Base-by-base conservation (phyloP, 1,284 basidiomycete species). In the Xerocomus minutiporus region DNA sequence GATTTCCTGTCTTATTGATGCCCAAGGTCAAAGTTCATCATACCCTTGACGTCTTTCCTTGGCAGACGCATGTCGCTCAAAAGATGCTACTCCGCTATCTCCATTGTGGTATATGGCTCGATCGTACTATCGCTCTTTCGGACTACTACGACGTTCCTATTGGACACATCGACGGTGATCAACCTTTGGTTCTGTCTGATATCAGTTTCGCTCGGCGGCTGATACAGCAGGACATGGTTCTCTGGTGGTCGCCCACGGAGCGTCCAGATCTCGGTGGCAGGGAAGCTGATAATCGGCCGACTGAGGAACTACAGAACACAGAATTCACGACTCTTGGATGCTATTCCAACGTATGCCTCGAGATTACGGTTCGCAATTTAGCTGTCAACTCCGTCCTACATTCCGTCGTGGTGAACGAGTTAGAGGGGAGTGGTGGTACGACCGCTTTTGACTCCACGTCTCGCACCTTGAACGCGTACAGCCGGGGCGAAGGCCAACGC, bases 181-280 rank as follows among this genome's bases (percentile, higher is more conserved):
- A 93, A 47, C 86, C 93, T 1, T 73, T 97, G 17, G 81, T 91
- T 60, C 77, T 97, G 31, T 85, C 93, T 2, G 97, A 99, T 61
- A 79, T 99, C 54, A 91, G 88, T 59, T 96, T 97, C 65, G 91
- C 96, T 0, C 84, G 95, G 25, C 82, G 91, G 23, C 74, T 99
- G 43, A 75, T 85, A 48, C 84, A 86, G 51, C 91, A 97, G 58
- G 97, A 99, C 65, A 86, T 92, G 69, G 76, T 98, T 2, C 75
- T 99, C 1, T 99, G 97, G 97, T 99, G 97, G 97, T 96, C 96
- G 4, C 80, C 88, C 1, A 83, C 86, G 4, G 84, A 90, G 34
- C 80, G 81, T n/a, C 95, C 97, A 4, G 97, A 99, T 71, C 78
- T 99, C 0, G 97, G 97, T 40, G 97, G 97, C 2, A 81, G 88